phyloP scores from a whole-genome alignment of 176 grass and related monocot species.

The Saccharum officinarum region DNA sequence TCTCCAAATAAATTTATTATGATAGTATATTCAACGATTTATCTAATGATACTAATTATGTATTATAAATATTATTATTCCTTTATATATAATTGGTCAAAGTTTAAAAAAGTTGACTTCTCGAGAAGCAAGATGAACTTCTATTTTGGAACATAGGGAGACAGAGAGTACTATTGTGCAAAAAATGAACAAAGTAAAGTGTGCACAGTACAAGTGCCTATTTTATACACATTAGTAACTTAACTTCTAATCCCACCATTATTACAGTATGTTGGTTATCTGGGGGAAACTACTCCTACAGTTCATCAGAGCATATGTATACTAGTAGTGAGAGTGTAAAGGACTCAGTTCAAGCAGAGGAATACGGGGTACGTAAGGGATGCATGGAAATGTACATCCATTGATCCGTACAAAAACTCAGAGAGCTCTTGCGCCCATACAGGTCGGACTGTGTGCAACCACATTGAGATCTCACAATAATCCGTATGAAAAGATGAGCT shows the following conservation, averaged over 20 bases:
- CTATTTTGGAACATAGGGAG: too few species aligned
- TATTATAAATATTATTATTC: too few species aligned
- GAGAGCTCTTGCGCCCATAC: conserved; percentile 29
- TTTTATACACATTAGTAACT: not conserved
- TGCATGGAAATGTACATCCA: not conserved
- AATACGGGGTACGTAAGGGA: not conserved
- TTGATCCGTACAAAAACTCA: conserved; percentile 21
- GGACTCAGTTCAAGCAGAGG: not conserved
- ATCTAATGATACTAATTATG: too few species aligned
- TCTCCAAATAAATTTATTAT: too few species aligned
- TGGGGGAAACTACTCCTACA: not conserved
- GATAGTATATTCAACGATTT: too few species aligned
- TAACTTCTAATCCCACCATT: conserved; percentile 26
- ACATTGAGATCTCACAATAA: conserved; percentile 58
- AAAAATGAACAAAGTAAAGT: conserved; percentile 1
- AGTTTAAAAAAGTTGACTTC: too few species aligned
- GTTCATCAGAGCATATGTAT: not conserved
- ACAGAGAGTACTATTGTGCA: not conserved
- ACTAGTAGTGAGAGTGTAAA: not conserved
- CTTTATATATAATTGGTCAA: too few species aligned
- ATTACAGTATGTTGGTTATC: conserved; percentile 45
- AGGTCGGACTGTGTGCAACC: conserved; percentile 32
- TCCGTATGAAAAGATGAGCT: conserved; percentile 56
- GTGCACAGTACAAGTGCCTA: not conserved
- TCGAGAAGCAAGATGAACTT: too few species aligned